These are phyloP conservation scores for Eucalyptus dawsonii DNA, from an alignment of 345 rosid genomes.

Conservation along the genomic window DNA sequence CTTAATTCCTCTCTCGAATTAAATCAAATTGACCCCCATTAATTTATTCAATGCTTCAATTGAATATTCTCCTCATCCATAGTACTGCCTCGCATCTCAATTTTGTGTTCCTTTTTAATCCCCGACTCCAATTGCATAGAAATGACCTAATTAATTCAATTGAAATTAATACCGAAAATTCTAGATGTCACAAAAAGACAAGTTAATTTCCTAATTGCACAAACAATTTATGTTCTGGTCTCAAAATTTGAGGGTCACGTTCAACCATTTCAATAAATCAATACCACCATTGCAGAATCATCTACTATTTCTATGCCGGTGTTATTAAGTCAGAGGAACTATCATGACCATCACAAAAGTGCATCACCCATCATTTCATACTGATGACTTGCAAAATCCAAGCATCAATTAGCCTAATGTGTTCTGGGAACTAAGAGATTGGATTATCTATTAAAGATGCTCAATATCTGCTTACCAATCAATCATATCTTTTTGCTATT, in stretches of 20 bases:
- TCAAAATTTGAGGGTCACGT: background rate
- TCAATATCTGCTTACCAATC: background rate
- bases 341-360: background rate
- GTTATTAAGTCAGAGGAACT: background rate
- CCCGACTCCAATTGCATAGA: too few relatives aligned
- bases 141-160: too few relatives aligned
- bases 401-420: background rate
- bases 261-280: background rate
- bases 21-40: too few relatives aligned
- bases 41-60: too few relatives aligned
- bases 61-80: too few relatives aligned
- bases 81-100: too few relatives aligned
- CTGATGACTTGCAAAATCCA: background rate
- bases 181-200: too few relatives aligned
- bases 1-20: too few relatives aligned
- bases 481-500: background rate
- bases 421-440: background rate
- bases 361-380: background rate
- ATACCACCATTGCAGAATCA: background rate
- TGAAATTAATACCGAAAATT: too few relatives aligned
- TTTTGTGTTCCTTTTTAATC: too few relatives aligned
- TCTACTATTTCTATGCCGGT: background rate
- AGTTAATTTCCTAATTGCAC: background rate
- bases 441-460: background rate
- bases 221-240: background rate